Evolutionary conservation across 2,329 filamentous ascomycete genomes (phyloP).

Genomic region (Paraconiothyrium sp.): DNA sequence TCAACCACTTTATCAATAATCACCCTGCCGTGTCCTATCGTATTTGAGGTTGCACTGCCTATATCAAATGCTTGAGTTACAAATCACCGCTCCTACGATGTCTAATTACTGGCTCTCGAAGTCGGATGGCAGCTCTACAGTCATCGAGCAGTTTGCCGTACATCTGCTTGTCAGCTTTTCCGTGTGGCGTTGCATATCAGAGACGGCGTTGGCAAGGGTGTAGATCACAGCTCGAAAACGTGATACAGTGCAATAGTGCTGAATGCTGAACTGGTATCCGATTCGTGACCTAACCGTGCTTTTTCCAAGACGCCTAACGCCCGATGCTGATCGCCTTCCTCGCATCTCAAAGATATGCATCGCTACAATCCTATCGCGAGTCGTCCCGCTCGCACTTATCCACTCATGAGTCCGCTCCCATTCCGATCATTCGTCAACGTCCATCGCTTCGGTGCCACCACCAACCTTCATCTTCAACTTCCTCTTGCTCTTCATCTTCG

Average conservation of each 20-base stretch:
- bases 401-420: background rate
- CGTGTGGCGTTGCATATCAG: too few relatives aligned
- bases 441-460: constrained; percentile 58
- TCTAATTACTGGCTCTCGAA: too few relatives aligned
- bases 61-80: too few relatives aligned
- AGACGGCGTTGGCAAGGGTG: too few relatives aligned
- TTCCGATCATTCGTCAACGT: constrained; percentile 50
- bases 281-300: constrained; percentile 25
- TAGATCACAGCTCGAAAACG: background rate
- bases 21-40: too few relatives aligned
- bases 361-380: background rate
- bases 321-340: constrained; percentile 1
- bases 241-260: background rate
- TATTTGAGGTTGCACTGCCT: too few relatives aligned
- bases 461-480: constrained; percentile 58
- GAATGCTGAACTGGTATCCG: constrained; percentile 36
- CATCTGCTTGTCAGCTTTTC: too few relatives aligned
- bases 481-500: constrained; percentile 56
- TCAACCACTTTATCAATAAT: too few relatives aligned
- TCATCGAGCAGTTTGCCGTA: too few relatives aligned
- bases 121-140: too few relatives aligned
- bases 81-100: too few relatives aligned
- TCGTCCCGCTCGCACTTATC: background rate
- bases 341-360: background rate
- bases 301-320: constrained; percentile 10